These are phyloP conservation scores for Leucocoprinus sp. DNA, from an alignment of 768 basidiomycete genomes.

Conservation along the genomic window DNA sequence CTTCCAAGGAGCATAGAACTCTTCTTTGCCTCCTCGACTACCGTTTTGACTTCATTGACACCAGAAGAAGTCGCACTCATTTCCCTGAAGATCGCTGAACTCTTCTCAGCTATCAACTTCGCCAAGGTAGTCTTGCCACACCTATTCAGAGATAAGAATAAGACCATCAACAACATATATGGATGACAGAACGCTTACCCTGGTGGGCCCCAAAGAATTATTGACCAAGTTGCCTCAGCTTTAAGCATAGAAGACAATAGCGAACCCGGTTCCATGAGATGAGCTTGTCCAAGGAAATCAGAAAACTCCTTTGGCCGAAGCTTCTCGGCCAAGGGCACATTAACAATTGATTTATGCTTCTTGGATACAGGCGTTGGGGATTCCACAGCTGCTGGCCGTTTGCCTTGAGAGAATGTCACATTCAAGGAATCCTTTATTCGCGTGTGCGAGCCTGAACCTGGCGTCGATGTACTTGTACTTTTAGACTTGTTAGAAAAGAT, in stretches of 20 bases:
- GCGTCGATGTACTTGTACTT: constrained; percentile 11
- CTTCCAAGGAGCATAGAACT: constrained; percentile 56
- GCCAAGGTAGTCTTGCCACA: constrained; percentile 76
- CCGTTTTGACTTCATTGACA: constrained; percentile 60
- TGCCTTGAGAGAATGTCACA: constrained; percentile 11
- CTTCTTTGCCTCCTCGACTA: constrained; percentile 71
- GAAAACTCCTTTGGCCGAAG: constrained; percentile 56
- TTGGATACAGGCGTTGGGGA: constrained; percentile 11
- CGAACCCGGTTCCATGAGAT: constrained; percentile 50
- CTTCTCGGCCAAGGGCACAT: constrained; percentile 61
- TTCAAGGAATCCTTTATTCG: neutral
- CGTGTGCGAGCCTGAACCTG: neutral
- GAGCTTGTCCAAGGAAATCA: constrained; percentile 66
- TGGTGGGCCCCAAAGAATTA: constrained; percentile 72
- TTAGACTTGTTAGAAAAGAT: constrained; percentile 26
- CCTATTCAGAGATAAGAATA: constrained; percentile 20
- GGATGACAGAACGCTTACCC: constrained; percentile 34
- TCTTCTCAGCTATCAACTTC: constrained; percentile 53
- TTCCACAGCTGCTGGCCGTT: constrained; percentile 15
- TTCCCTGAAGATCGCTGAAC: constrained; percentile 62
- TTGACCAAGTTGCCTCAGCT: constrained; percentile 45
- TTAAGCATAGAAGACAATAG: constrained; percentile 46
- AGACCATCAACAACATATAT: neutral
- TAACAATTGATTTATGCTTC: constrained; percentile 18
- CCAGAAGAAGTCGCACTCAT: constrained; percentile 66